Evolutionary conservation across 116 monocot genomes (phyloP), one percentile per base, ranked within the genome.

Genomic region (Phalaenopsis hybrid): DNA sequence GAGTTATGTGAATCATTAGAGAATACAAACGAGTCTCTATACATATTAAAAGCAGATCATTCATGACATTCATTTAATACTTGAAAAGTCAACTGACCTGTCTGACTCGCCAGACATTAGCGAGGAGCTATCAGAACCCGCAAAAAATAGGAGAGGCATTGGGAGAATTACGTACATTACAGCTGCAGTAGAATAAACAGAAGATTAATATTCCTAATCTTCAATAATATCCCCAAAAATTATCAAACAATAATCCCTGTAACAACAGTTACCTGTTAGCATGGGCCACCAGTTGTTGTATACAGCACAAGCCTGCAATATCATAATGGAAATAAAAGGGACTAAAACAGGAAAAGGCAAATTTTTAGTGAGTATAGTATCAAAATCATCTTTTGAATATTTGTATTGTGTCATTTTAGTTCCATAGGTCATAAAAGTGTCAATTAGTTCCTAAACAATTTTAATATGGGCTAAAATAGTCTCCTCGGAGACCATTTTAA

Each of bases 281-380:
- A 97, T 91, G 50, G 94, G 97, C 97, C 97, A 94, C 97, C 97
- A 97, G 74, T 97, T 97, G 83, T 91, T 89, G 80, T 97, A 97
- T 49, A 97, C 59, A 79, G 92, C 90, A 86, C 97, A 97, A 57
- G 97, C 97, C 97, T 95, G 90, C 76, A 87, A 16, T n/a, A 72
- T 34, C 72, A 72, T 72, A 41, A 84, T n/a, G 81, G 48, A 75
- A 33, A 16, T 48, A 80, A 41, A n/a, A n/a, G 34, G 37, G 18
- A 55, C 11, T 68, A 43, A 59, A 83, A 33, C 0, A 33, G 10
- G 33, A 33, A 46, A 16, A 55, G 5, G 15, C 5, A 57, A 11
- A 41, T 46, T 33, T 58, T 41, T 41, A 41, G 41, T 41, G 41
- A 41, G 41, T 41, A 41, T 41, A 41, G 3, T 41, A 4, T 41